phyloP scores from a whole-genome alignment of 1,139 yeast genomes.

The Suzukiozyma palmioleophila region DNA sequence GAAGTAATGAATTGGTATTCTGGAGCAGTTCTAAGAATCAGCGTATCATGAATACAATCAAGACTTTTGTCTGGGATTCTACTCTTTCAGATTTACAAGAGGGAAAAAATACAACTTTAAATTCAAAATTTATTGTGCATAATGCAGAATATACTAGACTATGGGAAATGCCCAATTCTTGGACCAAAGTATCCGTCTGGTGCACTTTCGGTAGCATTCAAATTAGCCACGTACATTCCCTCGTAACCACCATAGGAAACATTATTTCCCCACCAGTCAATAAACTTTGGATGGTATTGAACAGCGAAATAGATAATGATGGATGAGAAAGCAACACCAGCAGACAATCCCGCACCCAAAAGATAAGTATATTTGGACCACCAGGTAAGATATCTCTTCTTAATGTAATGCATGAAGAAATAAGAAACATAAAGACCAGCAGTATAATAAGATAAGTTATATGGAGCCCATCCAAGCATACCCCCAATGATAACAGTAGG shows the following conservation, averaged over 20 bases:
- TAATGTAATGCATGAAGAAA: slow-evolving; percentile 45
- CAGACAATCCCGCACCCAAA: slow-evolving; percentile 43
- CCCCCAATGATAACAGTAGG: slow-evolving; percentile 44
- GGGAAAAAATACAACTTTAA: too few species aligned
- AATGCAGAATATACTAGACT: too few species aligned
- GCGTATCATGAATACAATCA: too few species aligned
- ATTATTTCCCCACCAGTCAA: slow-evolving; percentile 61
- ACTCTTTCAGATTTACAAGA: too few species aligned
- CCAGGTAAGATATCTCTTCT: slow-evolving; percentile 43
- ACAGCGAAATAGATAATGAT: slow-evolving; percentile 54
- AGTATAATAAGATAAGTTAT: slow-evolving; percentile 45
- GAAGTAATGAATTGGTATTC: too few species aligned
- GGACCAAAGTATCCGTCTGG: slow-evolving; percentile 47
- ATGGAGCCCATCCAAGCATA: slow-evolving; percentile 40
- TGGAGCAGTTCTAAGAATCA: too few species aligned
- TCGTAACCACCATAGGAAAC: slow-evolving; percentile 43
- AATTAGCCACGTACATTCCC: slow-evolving; percentile 17
- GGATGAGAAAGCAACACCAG: slow-evolving; percentile 52
- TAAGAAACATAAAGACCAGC: slow-evolving; percentile 39
- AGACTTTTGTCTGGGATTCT: too few species aligned
- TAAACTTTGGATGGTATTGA: slow-evolving; percentile 32
- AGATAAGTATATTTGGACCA: slow-evolving; percentile 60
- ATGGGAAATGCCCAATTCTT: slow-evolving; percentile 27
- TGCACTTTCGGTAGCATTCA: slow-evolving; percentile 17
- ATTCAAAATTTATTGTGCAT: too few species aligned